Evolutionary conservation across 1,139 yeast species (phyloP).

Genomic region (Geotrichum histeridarum): DNA sequence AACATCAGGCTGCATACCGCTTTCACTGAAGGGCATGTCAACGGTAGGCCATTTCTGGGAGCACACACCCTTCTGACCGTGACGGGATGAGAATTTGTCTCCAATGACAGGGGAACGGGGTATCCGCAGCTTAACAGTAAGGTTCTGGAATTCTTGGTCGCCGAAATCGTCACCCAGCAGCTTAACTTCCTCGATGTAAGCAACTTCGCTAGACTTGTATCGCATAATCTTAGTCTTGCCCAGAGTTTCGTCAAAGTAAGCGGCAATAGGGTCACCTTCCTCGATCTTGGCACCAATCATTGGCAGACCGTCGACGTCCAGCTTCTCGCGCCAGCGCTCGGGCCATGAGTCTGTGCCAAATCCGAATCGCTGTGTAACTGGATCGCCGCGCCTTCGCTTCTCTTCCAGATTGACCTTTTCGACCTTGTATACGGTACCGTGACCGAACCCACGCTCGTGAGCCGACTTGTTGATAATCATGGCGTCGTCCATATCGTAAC

Average conservation of each 20-base stretch:
- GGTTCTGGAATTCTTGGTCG: constrained; percentile 73
- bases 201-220: constrained; percentile 92
- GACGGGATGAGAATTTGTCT: constrained; percentile 96
- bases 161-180: constrained; percentile 78
- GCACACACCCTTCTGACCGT: constrained; percentile 99
- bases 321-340: constrained; percentile 75
- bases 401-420: constrained; percentile 81
- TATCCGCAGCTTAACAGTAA: constrained; percentile 85
- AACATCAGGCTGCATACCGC: constrained; percentile 87
- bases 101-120: constrained; percentile 94
- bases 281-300: constrained; percentile 78
- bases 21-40: constrained; percentile 94
- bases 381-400: constrained; percentile 86
- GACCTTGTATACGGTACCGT: constrained; percentile 92
- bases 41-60: constrained; percentile 96
- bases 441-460: constrained; percentile 96
- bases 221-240: constrained; percentile 91
- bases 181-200: constrained; percentile 91
- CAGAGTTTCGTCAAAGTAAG: constrained; percentile 83
- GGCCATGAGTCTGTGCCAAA: constrained; percentile 94
- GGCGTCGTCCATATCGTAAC: constrained; percentile 99
- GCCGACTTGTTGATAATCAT: constrained; percentile 97
- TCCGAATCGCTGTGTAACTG: constrained; percentile 90
- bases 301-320: constrained; percentile 93
- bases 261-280: constrained; percentile 95